Evolutionary conservation across 805 yeast genomes (phyloP).

Genomic region (Groenewaldozyma salmanticensis): DNA sequence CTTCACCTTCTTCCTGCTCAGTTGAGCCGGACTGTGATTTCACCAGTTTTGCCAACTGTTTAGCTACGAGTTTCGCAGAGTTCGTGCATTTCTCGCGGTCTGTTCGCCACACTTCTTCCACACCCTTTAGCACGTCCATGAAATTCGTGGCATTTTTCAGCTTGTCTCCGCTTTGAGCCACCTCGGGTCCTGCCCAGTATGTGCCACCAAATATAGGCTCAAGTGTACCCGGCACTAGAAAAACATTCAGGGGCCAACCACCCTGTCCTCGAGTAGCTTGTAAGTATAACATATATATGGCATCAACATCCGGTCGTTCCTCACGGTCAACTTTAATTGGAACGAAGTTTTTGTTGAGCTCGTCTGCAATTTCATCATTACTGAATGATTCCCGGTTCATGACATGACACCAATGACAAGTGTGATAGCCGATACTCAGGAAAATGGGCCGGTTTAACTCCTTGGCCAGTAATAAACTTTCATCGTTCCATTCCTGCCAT

Average conservation of each 20-base stretch:
- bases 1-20: constrained; percentile 5
- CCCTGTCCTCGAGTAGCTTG: constrained; percentile 29
- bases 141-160: constrained; percentile 17
- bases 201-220: constrained; percentile 32
- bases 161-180: constrained; percentile 3
- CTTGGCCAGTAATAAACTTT: constrained; percentile 24
- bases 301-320: constrained; percentile 32
- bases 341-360: constrained; percentile 25
- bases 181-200: constrained; percentile 29
- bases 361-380: constrained; percentile 19
- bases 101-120: constrained; percentile 23
- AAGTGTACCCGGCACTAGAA: constrained; percentile 27
- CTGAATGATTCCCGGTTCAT: constrained; percentile 29
- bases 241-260: constrained; percentile 34
- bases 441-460: constrained; percentile 27
- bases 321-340: constrained; percentile 31
- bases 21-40: constrained; percentile 15
- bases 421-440: constrained; percentile 29
- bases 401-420: constrained; percentile 32
- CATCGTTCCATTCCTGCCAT: constrained; percentile 30
- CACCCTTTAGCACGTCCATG: constrained; percentile 23
- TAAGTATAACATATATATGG: constrained; percentile 30
- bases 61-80: constrained; percentile 20
- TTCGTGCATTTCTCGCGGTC: constrained; percentile 21
- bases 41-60: constrained; percentile 18